Evolutionary conservation across 108 stramenopile genomes (phyloP).

Genomic region (Conticribra guillardii): DNA sequence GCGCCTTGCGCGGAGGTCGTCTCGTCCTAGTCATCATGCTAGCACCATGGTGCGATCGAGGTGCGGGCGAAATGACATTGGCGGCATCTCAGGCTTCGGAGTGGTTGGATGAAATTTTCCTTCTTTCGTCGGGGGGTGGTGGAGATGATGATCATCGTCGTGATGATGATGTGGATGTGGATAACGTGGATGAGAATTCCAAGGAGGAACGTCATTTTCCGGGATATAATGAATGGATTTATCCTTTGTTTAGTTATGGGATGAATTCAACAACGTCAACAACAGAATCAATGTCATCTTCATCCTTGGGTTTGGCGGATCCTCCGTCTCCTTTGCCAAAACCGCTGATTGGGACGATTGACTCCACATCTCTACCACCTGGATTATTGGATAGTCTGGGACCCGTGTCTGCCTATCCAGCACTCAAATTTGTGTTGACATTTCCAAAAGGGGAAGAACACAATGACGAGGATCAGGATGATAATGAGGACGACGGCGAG

Average conservation of each 20-base stretch:
- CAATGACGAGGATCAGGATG: slow-evolving; percentile 5
- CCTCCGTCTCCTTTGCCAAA: slow-evolving; percentile 15
- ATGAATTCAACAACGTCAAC: neutral
- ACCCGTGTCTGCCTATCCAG: slow-evolving; percentile 32
- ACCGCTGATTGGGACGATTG: slow-evolving; percentile 36
- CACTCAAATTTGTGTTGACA: slow-evolving; percentile 41
- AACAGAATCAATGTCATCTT: neutral
- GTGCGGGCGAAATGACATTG: neutral
- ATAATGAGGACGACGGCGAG: slow-evolving; percentile 2
- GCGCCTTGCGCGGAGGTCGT: slow-evolving; percentile 30
- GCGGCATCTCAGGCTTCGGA: slow-evolving; percentile 25
- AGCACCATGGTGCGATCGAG: slow-evolving; percentile 40
- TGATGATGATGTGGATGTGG: neutral
- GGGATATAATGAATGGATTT: neutral
- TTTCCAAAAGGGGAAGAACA: neutral
- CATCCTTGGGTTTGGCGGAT: neutral
- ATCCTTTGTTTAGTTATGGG: neutral
- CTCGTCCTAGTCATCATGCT: slow-evolving; percentile 43
- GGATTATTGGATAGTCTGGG: slow-evolving; percentile 27
- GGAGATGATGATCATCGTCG: neutral
- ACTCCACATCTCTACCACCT: slow-evolving; percentile 5
- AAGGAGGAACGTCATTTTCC: neutral
- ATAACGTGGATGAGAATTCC: neutral
- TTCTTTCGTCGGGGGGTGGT: too few species aligned
- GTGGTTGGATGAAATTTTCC: slow-evolving; percentile 30